A percentile compares a stretch with the other conserved stretches of the same genome.
These are phyloP conservation scores for Vitis hybrid DNA, from an alignment of 177 flowering plant species.

Conservation along the genomic window DNA sequence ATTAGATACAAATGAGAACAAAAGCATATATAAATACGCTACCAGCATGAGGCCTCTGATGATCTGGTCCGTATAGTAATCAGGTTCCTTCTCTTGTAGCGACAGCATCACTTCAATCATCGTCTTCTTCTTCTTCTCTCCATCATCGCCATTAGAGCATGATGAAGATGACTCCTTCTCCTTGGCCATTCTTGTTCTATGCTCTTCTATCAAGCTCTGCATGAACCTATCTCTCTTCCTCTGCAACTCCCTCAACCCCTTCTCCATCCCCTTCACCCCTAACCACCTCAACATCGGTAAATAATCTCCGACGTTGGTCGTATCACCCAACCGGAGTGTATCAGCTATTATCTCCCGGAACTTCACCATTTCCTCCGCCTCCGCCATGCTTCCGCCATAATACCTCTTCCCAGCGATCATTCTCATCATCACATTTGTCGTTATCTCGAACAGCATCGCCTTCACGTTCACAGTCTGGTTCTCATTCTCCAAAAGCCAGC, in stretches of 20 bases:
- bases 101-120: no score
- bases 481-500: not conserved
- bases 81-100: no score
- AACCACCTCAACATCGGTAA: slow-evolving; percentile 17
- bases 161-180: not conserved
- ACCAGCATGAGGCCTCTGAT: no score
- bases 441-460: not conserved
- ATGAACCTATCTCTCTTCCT: slow-evolving; percentile 7
- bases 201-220: slow-evolving; percentile 9
- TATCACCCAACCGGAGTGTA: not conserved
- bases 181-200: not conserved
- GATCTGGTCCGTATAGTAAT: no score
- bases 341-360: slow-evolving; percentile 1
- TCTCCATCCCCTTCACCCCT: slow-evolving; percentile 7
- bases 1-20: no score
- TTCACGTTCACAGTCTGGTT: slow-evolving; percentile 1
- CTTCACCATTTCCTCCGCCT: slow-evolving; percentile 6
- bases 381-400: slow-evolving; percentile 2
- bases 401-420: slow-evolving; percentile 6
- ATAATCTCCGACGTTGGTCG: slow-evolving; percentile 8
- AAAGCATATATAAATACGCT: no score
- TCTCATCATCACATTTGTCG: slow-evolving; percentile 12
- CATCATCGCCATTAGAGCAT: no score
- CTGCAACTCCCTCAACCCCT: slow-evolving; percentile 1
- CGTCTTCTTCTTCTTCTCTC: no score